phyloP scores from a whole-genome alignment of 495 filamentous ascomycete species.

The Hyaloscypha finlandica region DNA sequence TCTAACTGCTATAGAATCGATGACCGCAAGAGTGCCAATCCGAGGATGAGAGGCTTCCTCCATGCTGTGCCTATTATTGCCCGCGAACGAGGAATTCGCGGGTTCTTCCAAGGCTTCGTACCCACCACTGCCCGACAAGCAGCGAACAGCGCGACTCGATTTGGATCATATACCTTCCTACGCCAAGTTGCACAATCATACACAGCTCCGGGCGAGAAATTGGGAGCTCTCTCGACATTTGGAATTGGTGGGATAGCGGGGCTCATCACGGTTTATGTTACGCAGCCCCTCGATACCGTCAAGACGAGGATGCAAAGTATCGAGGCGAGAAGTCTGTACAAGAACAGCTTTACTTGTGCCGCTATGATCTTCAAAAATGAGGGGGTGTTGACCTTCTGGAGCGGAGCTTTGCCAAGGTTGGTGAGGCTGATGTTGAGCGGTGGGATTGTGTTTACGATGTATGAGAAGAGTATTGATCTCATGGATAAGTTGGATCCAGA shows the following conservation, averaged over 20 bases:
- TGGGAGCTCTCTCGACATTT: slow-evolving; percentile 87
- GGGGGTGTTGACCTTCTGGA: slow-evolving; percentile 90
- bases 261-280: slow-evolving; percentile 87
- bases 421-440: slow-evolving; percentile 85
- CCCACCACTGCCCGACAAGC: slow-evolving; percentile 94
- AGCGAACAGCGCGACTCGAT: slow-evolving; percentile 88
- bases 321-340: slow-evolving; percentile 80
- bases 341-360: slow-evolving; percentile 86
- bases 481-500: slow-evolving; percentile 83
- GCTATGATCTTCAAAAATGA: slow-evolving; percentile 84
- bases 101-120: slow-evolving; percentile 96
- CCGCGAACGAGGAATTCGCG: slow-evolving; percentile 81
- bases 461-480: slow-evolving; percentile 94
- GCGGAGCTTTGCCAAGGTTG: slow-evolving; percentile 83
- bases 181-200: slow-evolving; percentile 92
- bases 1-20: slow-evolving; percentile 66
- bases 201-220: slow-evolving; percentile 90
- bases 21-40: slow-evolving; percentile 85
- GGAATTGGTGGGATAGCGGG: slow-evolving; percentile 88
- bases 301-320: slow-evolving; percentile 99
- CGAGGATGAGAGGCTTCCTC: slow-evolving; percentile 88
- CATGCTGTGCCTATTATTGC: slow-evolving; percentile 86
- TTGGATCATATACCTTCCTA: slow-evolving; percentile 85
- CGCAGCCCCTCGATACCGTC: slow-evolving; percentile 92
- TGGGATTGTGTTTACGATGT: slow-evolving; percentile 98